These are phyloP conservation scores for Fusarium xyrophilum DNA, from an alignment of 2,329 filamentous ascomycete genomes.

Conservation along the genomic window DNA sequence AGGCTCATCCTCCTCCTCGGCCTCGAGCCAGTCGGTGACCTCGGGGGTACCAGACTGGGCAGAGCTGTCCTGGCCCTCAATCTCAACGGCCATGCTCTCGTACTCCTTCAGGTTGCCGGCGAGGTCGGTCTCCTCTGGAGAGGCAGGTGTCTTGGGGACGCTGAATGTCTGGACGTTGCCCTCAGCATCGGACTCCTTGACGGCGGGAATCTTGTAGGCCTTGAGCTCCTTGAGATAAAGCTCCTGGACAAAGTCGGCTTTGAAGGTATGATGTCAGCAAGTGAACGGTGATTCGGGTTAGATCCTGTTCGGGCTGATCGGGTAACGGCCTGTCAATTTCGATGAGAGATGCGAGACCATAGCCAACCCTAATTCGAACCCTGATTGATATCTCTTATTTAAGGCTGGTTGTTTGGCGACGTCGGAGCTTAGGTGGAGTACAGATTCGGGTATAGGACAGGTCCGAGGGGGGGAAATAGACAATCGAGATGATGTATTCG, in stretches of 20 bases:
- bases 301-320: not conserved
- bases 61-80: constrained; percentile 80
- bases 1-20: constrained; percentile 68
- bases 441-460: constrained; percentile 40
- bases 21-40: constrained; percentile 80
- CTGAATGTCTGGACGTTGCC: constrained; percentile 90
- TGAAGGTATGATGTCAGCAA: constrained; percentile 40
- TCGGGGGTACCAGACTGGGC: constrained; percentile 66
- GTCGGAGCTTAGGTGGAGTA: constrained; percentile 41
- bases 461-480: constrained; percentile 29
- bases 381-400: not conserved
- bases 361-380: not conserved
- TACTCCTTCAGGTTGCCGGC: constrained; percentile 92
- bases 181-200: constrained; percentile 87
- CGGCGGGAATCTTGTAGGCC: constrained; percentile 84
- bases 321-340: not conserved
- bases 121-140: constrained; percentile 93
- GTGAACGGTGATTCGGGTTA: constrained; percentile 10
- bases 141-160: constrained; percentile 79
- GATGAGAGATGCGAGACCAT: not conserved
- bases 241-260: constrained; percentile 97
- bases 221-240: constrained; percentile 97
- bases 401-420: constrained; percentile 30
- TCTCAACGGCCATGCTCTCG: constrained; percentile 91
- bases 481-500: constrained; percentile 11